phyloP scores from a whole-genome alignment of 2,329 filamentous ascomycete species.

The Xylariaceae sp. region DNA sequence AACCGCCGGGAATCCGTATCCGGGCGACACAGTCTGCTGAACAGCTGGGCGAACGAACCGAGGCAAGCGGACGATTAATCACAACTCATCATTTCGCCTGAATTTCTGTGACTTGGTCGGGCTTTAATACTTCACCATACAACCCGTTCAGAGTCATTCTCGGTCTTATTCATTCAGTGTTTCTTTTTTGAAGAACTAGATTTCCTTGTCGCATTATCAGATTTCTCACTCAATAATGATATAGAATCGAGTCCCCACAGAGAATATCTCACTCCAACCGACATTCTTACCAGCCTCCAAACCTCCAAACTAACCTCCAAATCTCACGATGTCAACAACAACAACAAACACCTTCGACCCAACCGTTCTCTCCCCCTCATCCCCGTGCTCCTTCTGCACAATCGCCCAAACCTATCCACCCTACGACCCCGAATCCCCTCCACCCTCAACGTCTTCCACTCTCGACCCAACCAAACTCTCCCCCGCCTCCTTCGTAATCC shows the following conservation, averaged over 20 bases:
- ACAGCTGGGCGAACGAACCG: too few species aligned
- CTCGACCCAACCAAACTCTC: constrained; percentile 27
- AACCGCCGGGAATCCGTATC: too few species aligned
- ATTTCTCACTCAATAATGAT: not conserved
- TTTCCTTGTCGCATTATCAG: not conserved
- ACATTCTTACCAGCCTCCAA: not conserved
- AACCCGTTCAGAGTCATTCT: too few species aligned
- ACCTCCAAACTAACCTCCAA: not conserved
- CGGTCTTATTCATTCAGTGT: too few species aligned
- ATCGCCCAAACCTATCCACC: constrained; percentile 49
- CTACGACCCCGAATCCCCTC: constrained; percentile 42
- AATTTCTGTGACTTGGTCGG: too few species aligned
- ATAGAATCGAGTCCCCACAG: not conserved
- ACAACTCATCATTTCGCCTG: too few species aligned
- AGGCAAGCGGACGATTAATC: too few species aligned
- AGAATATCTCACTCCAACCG: not conserved
- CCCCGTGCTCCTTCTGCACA: constrained; percentile 57
- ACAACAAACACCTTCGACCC: constrained; percentile 33
- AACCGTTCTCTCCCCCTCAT: constrained; percentile 29
- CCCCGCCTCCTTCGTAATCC: constrained; percentile 57
- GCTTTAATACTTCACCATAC: too few species aligned
- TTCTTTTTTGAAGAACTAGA: not conserved
- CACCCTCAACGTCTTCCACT: constrained; percentile 33
- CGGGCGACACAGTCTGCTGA: too few species aligned
- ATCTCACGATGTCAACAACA: constrained; percentile 1